These are phyloP conservation scores for Citrullus mucosospermus DNA, from an alignment of 306 rosid species.

Conservation along the genomic window DNA sequence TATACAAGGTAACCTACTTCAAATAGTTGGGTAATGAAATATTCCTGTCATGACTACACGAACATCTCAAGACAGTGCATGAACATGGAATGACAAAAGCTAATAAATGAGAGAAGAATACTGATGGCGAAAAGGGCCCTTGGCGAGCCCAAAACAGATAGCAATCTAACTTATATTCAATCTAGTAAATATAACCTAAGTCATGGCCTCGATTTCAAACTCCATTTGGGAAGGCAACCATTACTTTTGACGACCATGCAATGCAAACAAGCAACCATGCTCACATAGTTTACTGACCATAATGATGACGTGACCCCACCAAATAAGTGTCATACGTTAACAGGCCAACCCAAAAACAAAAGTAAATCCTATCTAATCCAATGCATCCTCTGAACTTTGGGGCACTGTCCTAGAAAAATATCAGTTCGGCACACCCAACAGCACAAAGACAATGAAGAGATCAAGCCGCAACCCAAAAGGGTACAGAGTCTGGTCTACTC, in stretches of 20 bases:
- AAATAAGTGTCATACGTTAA: not conserved
- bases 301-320: not conserved
- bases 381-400: not conserved
- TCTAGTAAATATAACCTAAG: not conserved
- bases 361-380: not conserved
- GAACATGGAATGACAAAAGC: not conserved
- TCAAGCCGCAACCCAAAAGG: constrained; percentile 3
- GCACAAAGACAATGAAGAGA: not conserved
- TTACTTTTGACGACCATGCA: not conserved
- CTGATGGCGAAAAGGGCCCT: not conserved
- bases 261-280: not conserved
- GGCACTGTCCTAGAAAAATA: constrained; percentile 5
- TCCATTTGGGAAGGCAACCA: not conserved
- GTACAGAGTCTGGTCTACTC: not conserved
- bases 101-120: not conserved
- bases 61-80: not conserved
- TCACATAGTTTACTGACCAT: not conserved
- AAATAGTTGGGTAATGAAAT: not conserved
- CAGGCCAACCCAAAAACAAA: not conserved
- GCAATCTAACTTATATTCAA: not conserved
- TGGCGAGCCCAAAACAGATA: not conserved
- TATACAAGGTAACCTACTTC: not conserved
- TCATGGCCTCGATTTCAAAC: not conserved
- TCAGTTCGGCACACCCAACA: not conserved
- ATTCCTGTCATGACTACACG: not conserved